Conservation (phyloP, 2,329 filamentous ascomycete genomes). For the Colletotrichum paranaense region DNA sequence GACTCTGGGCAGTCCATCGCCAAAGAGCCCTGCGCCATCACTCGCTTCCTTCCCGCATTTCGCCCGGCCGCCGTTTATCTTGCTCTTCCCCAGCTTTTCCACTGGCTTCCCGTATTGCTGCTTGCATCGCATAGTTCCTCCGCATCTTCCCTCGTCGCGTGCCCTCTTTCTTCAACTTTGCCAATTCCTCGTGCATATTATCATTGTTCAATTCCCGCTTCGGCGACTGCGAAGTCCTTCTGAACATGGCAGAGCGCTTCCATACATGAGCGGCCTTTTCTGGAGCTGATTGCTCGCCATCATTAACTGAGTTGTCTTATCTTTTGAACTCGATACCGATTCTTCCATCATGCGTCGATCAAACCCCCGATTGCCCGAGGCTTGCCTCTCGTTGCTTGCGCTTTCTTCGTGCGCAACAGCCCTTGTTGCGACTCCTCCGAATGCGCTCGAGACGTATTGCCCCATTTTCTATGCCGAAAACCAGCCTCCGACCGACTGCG, state of each 20-base stretch:
- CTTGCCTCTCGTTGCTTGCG: conserved; percentile 20
- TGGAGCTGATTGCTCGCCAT: conserved; percentile 29
- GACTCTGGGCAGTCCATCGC: conserved; percentile 13
- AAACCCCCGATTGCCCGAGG: background rate
- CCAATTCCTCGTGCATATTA: background rate
- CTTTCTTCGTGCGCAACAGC: background rate
- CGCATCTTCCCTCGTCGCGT: background rate
- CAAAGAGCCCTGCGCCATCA: conserved; percentile 13
- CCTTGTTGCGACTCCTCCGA: conserved; percentile 15
- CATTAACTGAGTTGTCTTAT: background rate
- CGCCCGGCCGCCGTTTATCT: background rate
- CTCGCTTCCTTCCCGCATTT: conserved; percentile 13
- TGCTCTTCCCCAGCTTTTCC: background rate
- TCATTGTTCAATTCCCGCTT: background rate
- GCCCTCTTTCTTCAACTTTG: background rate
- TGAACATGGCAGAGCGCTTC: conserved; percentile 34
- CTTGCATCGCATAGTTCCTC: background rate
- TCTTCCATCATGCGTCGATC: conserved; percentile 18
- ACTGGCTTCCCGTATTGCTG: background rate
- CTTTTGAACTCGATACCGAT: background rate
- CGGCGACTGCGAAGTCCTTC: conserved; percentile 8
- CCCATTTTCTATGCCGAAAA: conserved; percentile 35
- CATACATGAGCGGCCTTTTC: conserved; percentile 28
- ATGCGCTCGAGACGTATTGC: conserved; percentile 28
- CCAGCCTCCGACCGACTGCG: conserved; percentile 28